These are phyloP conservation scores for Musa beccarii DNA, from an alignment of 176 grass and related monocot species.

Conservation along the genomic window DNA sequence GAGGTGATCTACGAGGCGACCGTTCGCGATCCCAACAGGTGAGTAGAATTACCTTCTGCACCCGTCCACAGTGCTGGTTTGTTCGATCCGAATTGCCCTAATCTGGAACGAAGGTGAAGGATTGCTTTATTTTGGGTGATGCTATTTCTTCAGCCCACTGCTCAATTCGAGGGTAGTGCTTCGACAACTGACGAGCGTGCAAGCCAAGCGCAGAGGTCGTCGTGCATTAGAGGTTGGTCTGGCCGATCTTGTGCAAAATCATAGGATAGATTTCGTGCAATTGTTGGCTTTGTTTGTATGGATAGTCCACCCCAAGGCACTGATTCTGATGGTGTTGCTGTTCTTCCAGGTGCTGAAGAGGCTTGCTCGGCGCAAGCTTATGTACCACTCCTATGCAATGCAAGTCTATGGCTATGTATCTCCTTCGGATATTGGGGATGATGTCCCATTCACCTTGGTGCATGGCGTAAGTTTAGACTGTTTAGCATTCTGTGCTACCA, in stretches of 20 bases:
- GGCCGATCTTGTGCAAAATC: constrained; percentile 1
- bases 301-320: not conserved
- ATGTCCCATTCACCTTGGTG: constrained; percentile 67
- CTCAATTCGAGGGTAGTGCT: constrained; percentile 80
- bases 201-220: constrained; percentile 80
- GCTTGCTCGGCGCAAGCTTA: constrained; percentile 66
- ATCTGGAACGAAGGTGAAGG: not conserved
- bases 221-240: constrained; percentile 73
- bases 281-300: not conserved
- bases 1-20: constrained; percentile 87
- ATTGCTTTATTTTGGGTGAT: constrained; percentile 9
- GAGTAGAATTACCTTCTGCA: constrained; percentile 27
- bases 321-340: not conserved
- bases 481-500: not conserved
- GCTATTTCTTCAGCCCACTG: constrained; percentile 40
- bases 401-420: constrained; percentile 85
- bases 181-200: constrained; percentile 58
- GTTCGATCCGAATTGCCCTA: not conserved
- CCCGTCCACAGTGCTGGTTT: not conserved
- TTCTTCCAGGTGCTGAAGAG: constrained; percentile 73
- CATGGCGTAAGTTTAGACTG: constrained; percentile 46
- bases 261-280: not conserved
- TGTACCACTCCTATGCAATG: constrained; percentile 92
- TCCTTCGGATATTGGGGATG: constrained; percentile 21
- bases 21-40: constrained; percentile 72